Evolutionary conservation across 345 rosid species (phyloP), one percentile per base, ranked within the genome.

Genomic region (Hibiscus trionum): DNA sequence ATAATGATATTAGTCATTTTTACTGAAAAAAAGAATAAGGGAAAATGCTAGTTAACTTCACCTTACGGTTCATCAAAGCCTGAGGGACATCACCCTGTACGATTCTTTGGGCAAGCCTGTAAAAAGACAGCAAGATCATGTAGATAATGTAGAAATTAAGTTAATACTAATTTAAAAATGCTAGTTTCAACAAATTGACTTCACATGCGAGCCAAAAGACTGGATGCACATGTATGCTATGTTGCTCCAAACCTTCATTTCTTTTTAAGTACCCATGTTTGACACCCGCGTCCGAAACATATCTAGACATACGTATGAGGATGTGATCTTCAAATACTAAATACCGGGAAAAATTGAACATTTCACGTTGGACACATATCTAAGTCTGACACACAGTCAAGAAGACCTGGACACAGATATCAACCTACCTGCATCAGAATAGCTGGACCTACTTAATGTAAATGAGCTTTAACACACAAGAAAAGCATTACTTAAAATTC

Each of bases 41-140:
- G 6, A 65, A 26, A 26, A 4, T 47, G 56, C 16, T 44, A 24
- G 69, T 5, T 71, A 73, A 73, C 42, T 67, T 77, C 59, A 96
- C 98, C 98, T 86, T 91, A 59, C 99, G 88, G 75, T 96, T 88
- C 99, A 90, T 96, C 82, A 96, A 80, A 57, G 97, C 99, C 84
- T 93, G 97, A 78, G 99, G 99, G 47, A 96, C 99, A 82, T 96
- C 99, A 50, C 99, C 97, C 82, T 87, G 88, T 75, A 93, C 98
- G 82, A 96, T 96, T 84, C 99, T 86, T 84, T 96, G 99, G 72
- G 99, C 99, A 80, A 96, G 97, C 78, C 99, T 93, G 86, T 81
- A 42, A 72, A 80, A 75, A 66, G 69, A 31, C 55, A 64, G 27
- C 59, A 35, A 56, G 17, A 26, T 72, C 67, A 77, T 37, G 31